These are phyloP conservation scores for Diaporthe destruens DNA, from an alignment of 2,329 filamentous ascomycete species.

Conservation along the genomic window DNA sequence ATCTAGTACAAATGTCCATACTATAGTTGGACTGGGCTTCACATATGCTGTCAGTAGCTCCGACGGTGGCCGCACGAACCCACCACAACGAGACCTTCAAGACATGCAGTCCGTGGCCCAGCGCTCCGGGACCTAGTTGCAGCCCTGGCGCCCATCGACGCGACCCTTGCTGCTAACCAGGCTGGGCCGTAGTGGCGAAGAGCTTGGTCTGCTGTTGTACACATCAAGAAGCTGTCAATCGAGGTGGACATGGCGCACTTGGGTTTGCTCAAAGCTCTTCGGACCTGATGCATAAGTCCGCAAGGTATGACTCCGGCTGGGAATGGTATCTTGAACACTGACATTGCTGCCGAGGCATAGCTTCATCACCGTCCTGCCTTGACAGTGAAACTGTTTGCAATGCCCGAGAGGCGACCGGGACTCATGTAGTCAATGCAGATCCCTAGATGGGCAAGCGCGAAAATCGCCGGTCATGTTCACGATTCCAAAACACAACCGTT, in stretches of 20 bases:
- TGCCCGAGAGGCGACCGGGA: constrained; percentile 15
- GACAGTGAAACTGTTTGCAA: constrained; percentile 17
- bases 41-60: constrained; percentile 16
- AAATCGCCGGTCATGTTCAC: constrained; percentile 10
- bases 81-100: constrained; percentile 31
- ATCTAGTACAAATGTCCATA: background rate
- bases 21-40: constrained; percentile 11
- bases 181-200: constrained; percentile 20
- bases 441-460: constrained; percentile 30
- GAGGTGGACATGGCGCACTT: constrained; percentile 5
- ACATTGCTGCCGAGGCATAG: constrained; percentile 12
- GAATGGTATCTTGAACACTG: background rate
- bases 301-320: background rate
- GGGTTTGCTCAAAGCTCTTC: background rate
- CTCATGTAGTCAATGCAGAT: constrained; percentile 34
- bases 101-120: constrained; percentile 31
- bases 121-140: constrained; percentile 30
- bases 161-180: constrained; percentile 30
- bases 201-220: background rate
- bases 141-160: constrained; percentile 22
- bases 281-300: background rate
- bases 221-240: constrained; percentile 17
- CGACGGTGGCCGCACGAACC: constrained; percentile 27
- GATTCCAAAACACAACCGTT: constrained; percentile 14
- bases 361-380: constrained; percentile 17